Evolutionary conservation across 2,329 filamentous ascomycete species (phyloP).

Genomic region (Dactylonectria macrodidyma): DNA sequence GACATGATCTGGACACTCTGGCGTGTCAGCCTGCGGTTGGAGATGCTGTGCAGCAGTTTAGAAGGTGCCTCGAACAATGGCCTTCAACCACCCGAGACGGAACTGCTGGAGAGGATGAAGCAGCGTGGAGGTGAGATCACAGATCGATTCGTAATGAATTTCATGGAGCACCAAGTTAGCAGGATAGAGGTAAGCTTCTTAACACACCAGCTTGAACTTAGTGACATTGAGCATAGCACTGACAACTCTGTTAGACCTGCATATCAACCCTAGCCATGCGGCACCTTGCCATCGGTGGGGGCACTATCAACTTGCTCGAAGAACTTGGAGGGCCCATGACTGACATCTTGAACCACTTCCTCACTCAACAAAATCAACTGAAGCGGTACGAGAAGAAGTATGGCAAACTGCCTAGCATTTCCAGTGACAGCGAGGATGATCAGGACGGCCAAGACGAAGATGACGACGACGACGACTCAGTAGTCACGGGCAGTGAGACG

Average conservation of each 20-base stretch:
- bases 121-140: constrained; percentile 85
- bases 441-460: constrained; percentile 23
- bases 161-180: constrained; percentile 95
- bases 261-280: constrained; percentile 84
- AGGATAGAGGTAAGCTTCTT: constrained; percentile 85
- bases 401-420: constrained; percentile 57
- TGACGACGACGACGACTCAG: constrained; percentile 20
- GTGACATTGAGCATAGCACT: constrained; percentile 31
- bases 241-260: constrained; percentile 73
- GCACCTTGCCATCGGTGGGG: constrained; percentile 82
- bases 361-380: constrained; percentile 74
- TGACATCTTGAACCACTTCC: constrained; percentile 76
- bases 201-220: background rate
- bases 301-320: constrained; percentile 72
- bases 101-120: constrained; percentile 80
- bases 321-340: constrained; percentile 85
- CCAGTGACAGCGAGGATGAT: constrained; percentile 47
- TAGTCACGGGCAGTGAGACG: constrained; percentile 48
- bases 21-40: constrained; percentile 88
- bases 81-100: constrained; percentile 85
- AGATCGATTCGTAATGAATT: constrained; percentile 88
- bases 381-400: constrained; percentile 71
- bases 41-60: constrained; percentile 93
- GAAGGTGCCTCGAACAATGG: constrained; percentile 76
- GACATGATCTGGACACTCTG: constrained; percentile 91